Evolutionary conservation across 768 basidiomycete genomes (phyloP).

Genomic region (Rhodosporidiobolus odoratus): DNA sequence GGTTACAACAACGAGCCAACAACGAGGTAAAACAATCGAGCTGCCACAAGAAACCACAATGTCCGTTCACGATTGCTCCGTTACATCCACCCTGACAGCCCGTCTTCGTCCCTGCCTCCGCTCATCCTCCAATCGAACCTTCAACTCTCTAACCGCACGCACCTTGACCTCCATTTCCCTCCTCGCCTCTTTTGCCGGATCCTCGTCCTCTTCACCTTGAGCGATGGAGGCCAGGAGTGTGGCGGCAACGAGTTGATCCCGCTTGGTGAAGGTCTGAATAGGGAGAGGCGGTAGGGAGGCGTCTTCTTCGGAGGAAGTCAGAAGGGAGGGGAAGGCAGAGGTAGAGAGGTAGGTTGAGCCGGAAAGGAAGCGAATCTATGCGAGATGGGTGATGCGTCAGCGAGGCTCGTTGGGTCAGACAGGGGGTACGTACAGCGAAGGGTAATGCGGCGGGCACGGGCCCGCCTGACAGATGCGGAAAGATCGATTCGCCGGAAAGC

Average conservation of each 20-base stretch:
- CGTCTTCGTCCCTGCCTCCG: neutral
- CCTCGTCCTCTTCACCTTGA: neutral
- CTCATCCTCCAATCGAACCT: slow-evolving; percentile 1
- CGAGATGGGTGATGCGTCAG: neutral
- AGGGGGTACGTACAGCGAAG: slow-evolving; percentile 17
- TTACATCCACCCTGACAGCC: slow-evolving; percentile 17
- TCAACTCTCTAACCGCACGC: slow-evolving; percentile 10
- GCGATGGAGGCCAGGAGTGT: slow-evolving; percentile 14
- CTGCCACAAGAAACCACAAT: neutral
- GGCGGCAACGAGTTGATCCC: slow-evolving; percentile 33
- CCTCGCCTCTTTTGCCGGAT: neutral
- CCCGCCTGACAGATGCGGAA: slow-evolving; percentile 25
- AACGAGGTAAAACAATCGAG: too few species aligned
- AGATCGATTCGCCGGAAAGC: slow-evolving; percentile 34
- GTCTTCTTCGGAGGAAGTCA: neutral
- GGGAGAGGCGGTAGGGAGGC: slow-evolving; percentile 3
- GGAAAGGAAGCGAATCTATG: slow-evolving; percentile 39
- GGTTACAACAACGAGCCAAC: slow-evolving; percentile 17
- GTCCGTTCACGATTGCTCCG: neutral
- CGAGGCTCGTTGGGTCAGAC: neutral
- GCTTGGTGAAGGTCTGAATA: slow-evolving; percentile 4
- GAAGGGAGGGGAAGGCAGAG: slow-evolving; percentile 35
- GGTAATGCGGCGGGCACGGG: slow-evolving; percentile 19
- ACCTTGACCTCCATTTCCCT: slow-evolving; percentile 18
- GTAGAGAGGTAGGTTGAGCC: slow-evolving; percentile 30